phyloP scores from a whole-genome alignment of 2,329 filamentous ascomycete genomes.

The Phaeophleospora eucalypticola region DNA sequence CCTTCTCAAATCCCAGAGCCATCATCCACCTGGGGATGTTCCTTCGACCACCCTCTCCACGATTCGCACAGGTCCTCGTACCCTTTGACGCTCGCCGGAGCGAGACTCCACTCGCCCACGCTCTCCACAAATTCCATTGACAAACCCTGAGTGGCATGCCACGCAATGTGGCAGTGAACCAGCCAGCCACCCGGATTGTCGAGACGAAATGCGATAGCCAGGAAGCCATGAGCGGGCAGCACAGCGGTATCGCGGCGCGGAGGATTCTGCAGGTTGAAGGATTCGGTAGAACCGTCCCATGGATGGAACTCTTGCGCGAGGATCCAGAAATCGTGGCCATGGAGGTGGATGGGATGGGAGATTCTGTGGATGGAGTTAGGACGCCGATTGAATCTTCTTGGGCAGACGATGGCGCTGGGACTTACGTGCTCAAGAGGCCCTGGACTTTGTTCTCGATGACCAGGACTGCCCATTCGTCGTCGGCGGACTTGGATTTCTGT shows the following conservation, averaged over 20 bases:
- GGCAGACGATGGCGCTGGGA: too few species aligned
- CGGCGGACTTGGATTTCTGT: too few species aligned
- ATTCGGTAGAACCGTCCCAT: slow-evolving; percentile 26
- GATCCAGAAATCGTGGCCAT: slow-evolving; percentile 32
- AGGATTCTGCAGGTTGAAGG: slow-evolving; percentile 39
- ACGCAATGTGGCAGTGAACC: slow-evolving; percentile 9
- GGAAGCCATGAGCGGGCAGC: slow-evolving; percentile 41
- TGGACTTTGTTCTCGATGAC: too few species aligned
- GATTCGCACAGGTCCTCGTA: slow-evolving; percentile 2
- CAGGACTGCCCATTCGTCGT: too few species aligned
- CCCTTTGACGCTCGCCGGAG: background rate
- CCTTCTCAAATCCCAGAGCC: slow-evolving; percentile 7
- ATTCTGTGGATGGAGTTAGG: slow-evolving; percentile 37
- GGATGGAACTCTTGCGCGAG: slow-evolving; percentile 22
- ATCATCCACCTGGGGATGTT: background rate
- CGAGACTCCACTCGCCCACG: slow-evolving; percentile 1
- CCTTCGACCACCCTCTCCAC: slow-evolving; percentile 1
- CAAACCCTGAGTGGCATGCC: slow-evolving; percentile 10
- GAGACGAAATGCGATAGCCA: slow-evolving; percentile 47
- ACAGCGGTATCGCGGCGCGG: slow-evolving; percentile 46
- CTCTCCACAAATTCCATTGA: slow-evolving; percentile 8
- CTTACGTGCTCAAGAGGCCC: too few species aligned
- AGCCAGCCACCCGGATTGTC: slow-evolving; percentile 46
- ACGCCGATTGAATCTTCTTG: too few species aligned
- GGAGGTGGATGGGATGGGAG: slow-evolving; percentile 23